Percentiles rank a stretch among this genome's conserved stretches.
Conservation (phyloP, 2,329 filamentous ascomycete genomes). For the Fusarium floridanum region DNA sequence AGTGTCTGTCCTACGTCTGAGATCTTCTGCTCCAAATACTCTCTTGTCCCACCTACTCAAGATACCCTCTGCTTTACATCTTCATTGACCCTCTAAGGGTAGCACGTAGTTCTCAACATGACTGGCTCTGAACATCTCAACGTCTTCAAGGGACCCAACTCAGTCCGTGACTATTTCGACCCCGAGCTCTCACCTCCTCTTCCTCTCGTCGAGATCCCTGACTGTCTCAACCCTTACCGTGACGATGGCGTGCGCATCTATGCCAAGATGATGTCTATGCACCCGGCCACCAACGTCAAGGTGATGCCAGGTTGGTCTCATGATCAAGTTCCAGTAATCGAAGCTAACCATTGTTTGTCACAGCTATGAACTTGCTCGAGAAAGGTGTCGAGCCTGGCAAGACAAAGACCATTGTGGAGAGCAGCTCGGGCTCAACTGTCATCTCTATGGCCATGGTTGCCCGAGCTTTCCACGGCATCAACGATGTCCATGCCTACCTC, state of each 20-base stretch:
- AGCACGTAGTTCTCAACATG: constrained; percentile 41
- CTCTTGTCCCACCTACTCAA: neutral
- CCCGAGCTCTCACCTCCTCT: constrained; percentile 68
- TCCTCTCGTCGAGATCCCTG: constrained; percentile 71
- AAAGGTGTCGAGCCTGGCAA: constrained; percentile 57
- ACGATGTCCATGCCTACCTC: constrained; percentile 58
- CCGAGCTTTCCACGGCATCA: constrained; percentile 54
- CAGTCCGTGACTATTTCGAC: constrained; percentile 69
- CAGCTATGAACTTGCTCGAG: constrained; percentile 62
- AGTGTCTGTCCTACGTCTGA: neutral
- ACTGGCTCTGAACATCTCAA: constrained; percentile 54
- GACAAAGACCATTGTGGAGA: constrained; percentile 69
- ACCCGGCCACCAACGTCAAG: constrained; percentile 73
- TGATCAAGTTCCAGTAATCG: neutral
- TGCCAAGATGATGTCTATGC: constrained; percentile 74
- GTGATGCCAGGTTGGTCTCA: constrained; percentile 64
- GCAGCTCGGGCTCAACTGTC: constrained; percentile 72
- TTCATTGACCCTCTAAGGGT: constrained; percentile 7
- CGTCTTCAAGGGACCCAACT: constrained; percentile 67
- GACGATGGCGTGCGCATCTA: constrained; percentile 71
- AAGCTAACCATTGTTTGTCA: constrained; percentile 25
- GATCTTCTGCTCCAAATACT: neutral
- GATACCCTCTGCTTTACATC: neutral
- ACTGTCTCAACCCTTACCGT: constrained; percentile 67
- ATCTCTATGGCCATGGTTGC: constrained; percentile 64